A percentile compares a stretch with the other conserved stretches of the same genome.
Evolutionary conservation across 495 filamentous ascomycete species (phyloP).

Genomic region (Cercophora newfieldiana): DNA sequence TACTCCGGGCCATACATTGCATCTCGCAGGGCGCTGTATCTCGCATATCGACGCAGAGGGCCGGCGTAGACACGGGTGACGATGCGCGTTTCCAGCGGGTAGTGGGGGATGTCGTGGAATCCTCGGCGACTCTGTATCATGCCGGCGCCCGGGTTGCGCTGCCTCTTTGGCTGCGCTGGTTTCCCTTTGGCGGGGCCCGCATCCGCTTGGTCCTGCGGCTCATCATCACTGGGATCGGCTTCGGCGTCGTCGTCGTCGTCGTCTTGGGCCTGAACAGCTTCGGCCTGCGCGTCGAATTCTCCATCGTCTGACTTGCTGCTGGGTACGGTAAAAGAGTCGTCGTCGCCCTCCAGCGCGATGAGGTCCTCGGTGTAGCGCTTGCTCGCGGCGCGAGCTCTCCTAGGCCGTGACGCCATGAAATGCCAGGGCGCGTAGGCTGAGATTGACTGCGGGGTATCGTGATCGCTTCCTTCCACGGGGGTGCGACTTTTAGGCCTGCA

Average conservation of each 20-base stretch:
- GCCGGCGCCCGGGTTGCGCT: conserved; percentile 25
- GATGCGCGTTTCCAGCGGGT: conserved; percentile 47
- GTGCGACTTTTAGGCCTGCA: neutral
- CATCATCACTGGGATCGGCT: conserved; percentile 20
- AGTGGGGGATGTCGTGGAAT: conserved; percentile 42
- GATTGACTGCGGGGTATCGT: neutral
- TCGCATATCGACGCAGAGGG: conserved; percentile 45
- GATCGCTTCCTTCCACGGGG: no score
- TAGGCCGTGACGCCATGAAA: conserved; percentile 24
- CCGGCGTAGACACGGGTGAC: conserved; percentile 49
- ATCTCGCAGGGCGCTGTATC: conserved; percentile 43
- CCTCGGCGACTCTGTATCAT: conserved; percentile 30
- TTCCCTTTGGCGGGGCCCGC: conserved; percentile 14
- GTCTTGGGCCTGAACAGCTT: conserved; percentile 3
- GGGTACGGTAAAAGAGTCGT: conserved; percentile 24
- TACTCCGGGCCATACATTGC: conserved; percentile 46
- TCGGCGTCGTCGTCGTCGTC: conserved; percentile 24
- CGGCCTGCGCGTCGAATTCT: conserved; percentile 24
- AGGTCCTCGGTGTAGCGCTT: conserved; percentile 32
- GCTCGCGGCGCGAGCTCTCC: conserved; percentile 24
- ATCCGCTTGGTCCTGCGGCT: conserved; percentile 16
- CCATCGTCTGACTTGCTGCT: conserved; percentile 24
- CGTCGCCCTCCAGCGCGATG: conserved; percentile 25
- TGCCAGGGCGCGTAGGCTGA: no score
- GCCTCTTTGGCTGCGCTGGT: conserved; percentile 21